Evolutionary conservation across 2,329 filamentous ascomycete genomes (phyloP).

Genomic region (Arthrobotrys entomopaga): DNA sequence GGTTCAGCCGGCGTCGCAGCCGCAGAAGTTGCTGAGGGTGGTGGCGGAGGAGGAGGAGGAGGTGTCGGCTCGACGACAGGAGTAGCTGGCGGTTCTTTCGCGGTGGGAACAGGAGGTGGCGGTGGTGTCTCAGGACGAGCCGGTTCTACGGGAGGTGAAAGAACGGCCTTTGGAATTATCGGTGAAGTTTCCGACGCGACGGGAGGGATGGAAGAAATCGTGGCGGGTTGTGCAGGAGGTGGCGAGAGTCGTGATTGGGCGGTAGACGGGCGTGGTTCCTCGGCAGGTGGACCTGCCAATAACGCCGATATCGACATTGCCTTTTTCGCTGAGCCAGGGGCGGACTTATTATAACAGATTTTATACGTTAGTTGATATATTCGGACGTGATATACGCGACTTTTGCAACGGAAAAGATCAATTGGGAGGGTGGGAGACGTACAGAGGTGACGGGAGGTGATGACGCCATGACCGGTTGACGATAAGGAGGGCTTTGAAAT

Average conservation of each 20-base stretch:
- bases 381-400: slow-evolving; percentile 35
- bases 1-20: slow-evolving; percentile 40
- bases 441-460: slow-evolving; percentile 36
- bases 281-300: slow-evolving; percentile 33
- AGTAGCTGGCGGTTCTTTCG: slow-evolving; percentile 26
- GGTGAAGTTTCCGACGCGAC: slow-evolving; percentile 46
- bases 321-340: slow-evolving; percentile 47
- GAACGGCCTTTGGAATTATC: slow-evolving; percentile 9
- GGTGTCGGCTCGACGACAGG: slow-evolving; percentile 12
- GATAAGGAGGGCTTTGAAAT: slow-evolving; percentile 49
- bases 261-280: slow-evolving; percentile 34
- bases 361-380: slow-evolving; percentile 20
- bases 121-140: slow-evolving; percentile 22
- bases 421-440: slow-evolving; percentile 18
- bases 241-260: slow-evolving; percentile 38
- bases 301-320: slow-evolving; percentile 54
- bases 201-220: slow-evolving; percentile 12
- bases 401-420: neutral
- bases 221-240: slow-evolving; percentile 8
- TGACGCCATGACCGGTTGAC: slow-evolving; percentile 37
- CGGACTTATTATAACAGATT: slow-evolving; percentile 24
- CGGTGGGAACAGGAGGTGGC: slow-evolving; percentile 18
- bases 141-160: slow-evolving; percentile 14
- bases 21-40: slow-evolving; percentile 23
- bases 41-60: slow-evolving; percentile 29